phyloP scores from a whole-genome alignment of 2,329 filamentous ascomycete species.

The Pestalotiopsis sp. region DNA sequence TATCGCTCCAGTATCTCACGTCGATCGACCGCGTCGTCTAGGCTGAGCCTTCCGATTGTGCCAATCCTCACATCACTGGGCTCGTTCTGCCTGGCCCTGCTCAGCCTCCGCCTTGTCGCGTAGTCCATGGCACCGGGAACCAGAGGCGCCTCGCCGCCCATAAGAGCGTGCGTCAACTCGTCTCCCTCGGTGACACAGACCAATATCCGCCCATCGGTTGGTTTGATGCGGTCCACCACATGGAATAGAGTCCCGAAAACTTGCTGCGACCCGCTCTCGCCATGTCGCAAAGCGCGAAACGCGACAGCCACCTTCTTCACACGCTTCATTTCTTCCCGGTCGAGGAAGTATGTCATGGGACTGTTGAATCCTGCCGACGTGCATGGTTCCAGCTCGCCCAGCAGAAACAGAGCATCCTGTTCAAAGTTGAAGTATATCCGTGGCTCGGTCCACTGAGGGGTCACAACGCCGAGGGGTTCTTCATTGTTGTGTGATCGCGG shows the following conservation, averaged over 20 bases:
- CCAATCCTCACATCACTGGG: neutral
- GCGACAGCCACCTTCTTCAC: constrained; percentile 47
- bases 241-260: constrained; percentile 52
- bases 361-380: constrained; percentile 48
- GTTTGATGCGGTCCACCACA: constrained; percentile 39
- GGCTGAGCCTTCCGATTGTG: neutral
- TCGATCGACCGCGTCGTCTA: constrained; percentile 8
- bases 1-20: constrained; percentile 5
- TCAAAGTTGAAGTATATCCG: constrained; percentile 51
- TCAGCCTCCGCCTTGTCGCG: constrained; percentile 1
- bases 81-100: neutral
- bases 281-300: constrained; percentile 46
- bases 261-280: constrained; percentile 43
- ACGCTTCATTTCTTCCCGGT: constrained; percentile 42
- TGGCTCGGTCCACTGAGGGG: constrained; percentile 36
- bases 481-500: neutral
- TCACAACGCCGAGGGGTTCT: constrained; percentile 20
- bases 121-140: constrained; percentile 15
- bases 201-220: constrained; percentile 34
- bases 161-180: constrained; percentile 30
- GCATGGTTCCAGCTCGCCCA: constrained; percentile 50
- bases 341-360: constrained; percentile 52
- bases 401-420: constrained; percentile 48
- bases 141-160: constrained; percentile 27
- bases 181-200: constrained; percentile 44